Conservation (phyloP, 1,284 basidiomycete genomes). For the Ustanciosporium gigantosporum region DNA sequence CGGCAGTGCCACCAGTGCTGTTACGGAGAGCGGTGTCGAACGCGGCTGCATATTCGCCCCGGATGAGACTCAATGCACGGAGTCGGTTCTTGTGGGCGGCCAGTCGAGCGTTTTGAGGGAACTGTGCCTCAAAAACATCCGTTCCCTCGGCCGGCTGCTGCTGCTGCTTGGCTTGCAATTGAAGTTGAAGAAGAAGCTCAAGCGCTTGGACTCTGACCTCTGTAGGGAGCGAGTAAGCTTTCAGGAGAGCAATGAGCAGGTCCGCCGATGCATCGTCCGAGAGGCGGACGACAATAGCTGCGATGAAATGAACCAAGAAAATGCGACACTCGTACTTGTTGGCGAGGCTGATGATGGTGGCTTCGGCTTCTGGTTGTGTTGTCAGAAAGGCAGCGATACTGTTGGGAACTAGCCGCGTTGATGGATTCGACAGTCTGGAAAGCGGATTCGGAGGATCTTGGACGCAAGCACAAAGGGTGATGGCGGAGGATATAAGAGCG, state of each 20-base stretch:
- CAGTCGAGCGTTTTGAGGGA: conserved; percentile 4
- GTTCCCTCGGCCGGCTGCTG: conserved; percentile 22
- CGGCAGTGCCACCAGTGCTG: conserved; percentile 18
- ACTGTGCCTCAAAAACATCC: conserved; percentile 20
- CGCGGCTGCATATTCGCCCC: conserved; percentile 27
- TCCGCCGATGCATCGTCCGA: conserved; percentile 14
- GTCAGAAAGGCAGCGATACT: conserved; percentile 27
- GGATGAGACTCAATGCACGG: conserved; percentile 31
- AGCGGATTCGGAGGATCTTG: conserved; percentile 18
- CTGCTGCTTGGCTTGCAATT: conserved; percentile 7
- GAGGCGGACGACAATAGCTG: conserved; percentile 23
- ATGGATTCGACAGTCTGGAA: conserved; percentile 5
- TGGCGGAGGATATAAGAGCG: conserved; percentile 39
- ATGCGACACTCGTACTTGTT: conserved; percentile 32
- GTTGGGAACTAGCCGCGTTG: conserved; percentile 31
- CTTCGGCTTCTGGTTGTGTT: conserved; percentile 13
- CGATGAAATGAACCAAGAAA: conserved; percentile 38
- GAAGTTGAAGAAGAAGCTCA: conserved; percentile 29
- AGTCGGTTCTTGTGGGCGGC: conserved; percentile 33
- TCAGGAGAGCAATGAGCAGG: conserved; percentile 27
- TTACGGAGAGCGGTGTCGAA: conserved; percentile 42
- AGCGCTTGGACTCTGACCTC: conserved; percentile 10
- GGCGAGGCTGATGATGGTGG: conserved; percentile 13
- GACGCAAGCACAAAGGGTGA: conserved; percentile 43
- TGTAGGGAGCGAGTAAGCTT: conserved; percentile 14